Evolutionary conservation across 2,329 filamentous ascomycete genomes (phyloP).

Genomic region (Diaporthe caulivora): DNA sequence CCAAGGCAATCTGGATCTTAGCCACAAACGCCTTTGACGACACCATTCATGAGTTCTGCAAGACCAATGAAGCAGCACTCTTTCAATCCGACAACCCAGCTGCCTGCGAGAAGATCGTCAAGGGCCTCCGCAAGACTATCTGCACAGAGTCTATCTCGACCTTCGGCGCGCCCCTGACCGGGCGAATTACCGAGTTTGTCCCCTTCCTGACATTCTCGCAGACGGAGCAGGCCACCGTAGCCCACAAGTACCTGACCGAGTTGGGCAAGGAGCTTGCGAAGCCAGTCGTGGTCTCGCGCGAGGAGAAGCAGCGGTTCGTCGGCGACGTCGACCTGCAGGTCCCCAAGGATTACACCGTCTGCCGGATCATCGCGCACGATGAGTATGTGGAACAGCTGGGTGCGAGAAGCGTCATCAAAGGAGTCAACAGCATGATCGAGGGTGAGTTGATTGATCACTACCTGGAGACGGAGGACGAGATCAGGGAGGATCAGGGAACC

Average conservation of each 20-base stretch:
- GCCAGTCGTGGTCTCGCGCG: conserved; percentile 47
- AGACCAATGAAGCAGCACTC: conserved; percentile 43
- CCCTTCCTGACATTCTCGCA: conserved; percentile 57
- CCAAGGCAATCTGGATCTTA: conserved; percentile 62
- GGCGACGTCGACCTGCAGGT: conserved; percentile 51
- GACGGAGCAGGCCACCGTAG: conserved; percentile 55
- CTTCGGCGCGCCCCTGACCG: conserved; percentile 51
- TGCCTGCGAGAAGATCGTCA: conserved; percentile 13
- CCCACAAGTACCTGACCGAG: conserved; percentile 56
- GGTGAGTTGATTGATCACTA: conserved; percentile 46
- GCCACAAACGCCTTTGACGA: conserved; percentile 58
- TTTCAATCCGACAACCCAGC: conserved; percentile 7
- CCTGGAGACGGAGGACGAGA: conserved; percentile 47
- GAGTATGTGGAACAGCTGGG: conserved; percentile 51
- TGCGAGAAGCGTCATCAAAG: conserved; percentile 48
- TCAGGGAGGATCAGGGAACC: conserved; percentile 41
- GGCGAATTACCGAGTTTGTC: conserved; percentile 55
- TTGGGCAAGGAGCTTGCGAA: conserved; percentile 44
- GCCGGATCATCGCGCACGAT: conserved; percentile 46
- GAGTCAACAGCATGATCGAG: conserved; percentile 40
- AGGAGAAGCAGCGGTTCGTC: conserved; percentile 47
- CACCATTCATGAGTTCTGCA: conserved; percentile 55
- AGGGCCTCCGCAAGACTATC: conserved; percentile 34
- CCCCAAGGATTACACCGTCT: conserved; percentile 47
- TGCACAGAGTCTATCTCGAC: conserved; percentile 9